Conservation (phyloP, 1,284 basidiomycete species). For the Stereum hirsutum region DNA sequence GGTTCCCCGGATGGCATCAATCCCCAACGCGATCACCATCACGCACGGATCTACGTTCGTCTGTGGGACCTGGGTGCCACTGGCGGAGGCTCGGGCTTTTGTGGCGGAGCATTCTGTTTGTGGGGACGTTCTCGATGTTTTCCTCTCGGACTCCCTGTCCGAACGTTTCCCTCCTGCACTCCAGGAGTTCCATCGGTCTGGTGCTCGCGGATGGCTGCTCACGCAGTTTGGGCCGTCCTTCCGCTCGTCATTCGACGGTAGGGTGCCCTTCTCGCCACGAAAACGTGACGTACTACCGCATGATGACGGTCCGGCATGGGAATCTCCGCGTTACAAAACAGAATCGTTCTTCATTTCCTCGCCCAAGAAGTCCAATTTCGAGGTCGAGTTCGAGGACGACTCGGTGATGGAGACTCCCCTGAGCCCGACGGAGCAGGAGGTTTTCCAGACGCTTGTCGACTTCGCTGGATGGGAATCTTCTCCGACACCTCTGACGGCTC, state of each 20-base stretch:
- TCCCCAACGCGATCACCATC: constrained; percentile 35
- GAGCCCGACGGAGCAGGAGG: constrained; percentile 60
- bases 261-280: constrained; percentile 16
- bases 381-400: too few relatives aligned
- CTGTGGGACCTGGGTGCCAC: constrained; percentile 59
- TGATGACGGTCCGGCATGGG: constrained; percentile 18
- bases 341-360: constrained; percentile 9
- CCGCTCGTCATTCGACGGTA: constrained; percentile 34
- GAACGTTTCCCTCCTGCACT: constrained; percentile 49
- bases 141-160: constrained; percentile 50
- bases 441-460: constrained; percentile 53
- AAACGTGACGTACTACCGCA: constrained; percentile 17
- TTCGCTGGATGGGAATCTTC: constrained; percentile 44
- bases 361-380: constrained; percentile 8
- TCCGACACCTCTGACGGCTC: constrained; percentile 3
- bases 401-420: constrained; percentile 35
- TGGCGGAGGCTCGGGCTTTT: constrained; percentile 41
- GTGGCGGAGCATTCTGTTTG: constrained; percentile 32
- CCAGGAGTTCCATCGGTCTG: constrained; percentile 41
- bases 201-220: constrained; percentile 30
- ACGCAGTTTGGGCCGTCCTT: constrained; percentile 51
- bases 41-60: constrained; percentile 37
- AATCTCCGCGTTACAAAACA: constrained; percentile 15
- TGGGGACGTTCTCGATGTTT: constrained; percentile 31
- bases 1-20: constrained; percentile 24